Conservation (phyloP, 176 grass and related monocot genomes). For the Secale cereale region DNA sequence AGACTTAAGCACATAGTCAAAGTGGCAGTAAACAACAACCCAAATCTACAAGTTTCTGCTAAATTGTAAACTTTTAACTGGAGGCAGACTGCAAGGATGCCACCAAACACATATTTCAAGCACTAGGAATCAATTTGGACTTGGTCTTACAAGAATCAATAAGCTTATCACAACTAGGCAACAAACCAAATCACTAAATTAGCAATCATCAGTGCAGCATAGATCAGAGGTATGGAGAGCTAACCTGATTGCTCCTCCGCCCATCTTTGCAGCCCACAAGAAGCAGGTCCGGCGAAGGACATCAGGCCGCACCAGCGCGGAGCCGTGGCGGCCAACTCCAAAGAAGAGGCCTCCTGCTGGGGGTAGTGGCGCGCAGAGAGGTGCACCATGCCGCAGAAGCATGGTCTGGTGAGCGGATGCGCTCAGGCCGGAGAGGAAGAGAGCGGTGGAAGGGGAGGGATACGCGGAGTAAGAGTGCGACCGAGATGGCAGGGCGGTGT, state of each 20-base stretch:
- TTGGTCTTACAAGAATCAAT: neutral
- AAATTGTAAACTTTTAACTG: neutral
- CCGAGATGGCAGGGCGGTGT: neutral
- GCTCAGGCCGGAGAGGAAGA: neutral
- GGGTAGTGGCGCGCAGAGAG: neutral
- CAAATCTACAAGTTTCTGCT: neutral
- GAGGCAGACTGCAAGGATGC: neutral
- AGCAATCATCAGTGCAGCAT: neutral
- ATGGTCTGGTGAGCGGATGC: neutral
- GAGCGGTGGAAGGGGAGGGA: neutral
- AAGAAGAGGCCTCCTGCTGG: neutral
- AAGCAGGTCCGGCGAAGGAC: neutral
- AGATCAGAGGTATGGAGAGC: neutral
- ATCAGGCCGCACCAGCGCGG: neutral
- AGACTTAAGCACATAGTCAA: neutral
- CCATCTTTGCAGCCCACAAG: neutral
- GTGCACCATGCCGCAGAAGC: neutral
- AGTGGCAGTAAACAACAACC: neutral
- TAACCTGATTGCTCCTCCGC: conserved; percentile 5
- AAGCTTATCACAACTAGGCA: neutral
- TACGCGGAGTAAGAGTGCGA: neutral
- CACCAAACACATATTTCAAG: neutral
- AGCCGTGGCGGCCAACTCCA: neutral
- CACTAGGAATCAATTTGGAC: neutral
- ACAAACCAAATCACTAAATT: neutral